Conservation (phyloP, 768 basidiomycete species). For the Hygrophoropsis aurantiaca region DNA sequence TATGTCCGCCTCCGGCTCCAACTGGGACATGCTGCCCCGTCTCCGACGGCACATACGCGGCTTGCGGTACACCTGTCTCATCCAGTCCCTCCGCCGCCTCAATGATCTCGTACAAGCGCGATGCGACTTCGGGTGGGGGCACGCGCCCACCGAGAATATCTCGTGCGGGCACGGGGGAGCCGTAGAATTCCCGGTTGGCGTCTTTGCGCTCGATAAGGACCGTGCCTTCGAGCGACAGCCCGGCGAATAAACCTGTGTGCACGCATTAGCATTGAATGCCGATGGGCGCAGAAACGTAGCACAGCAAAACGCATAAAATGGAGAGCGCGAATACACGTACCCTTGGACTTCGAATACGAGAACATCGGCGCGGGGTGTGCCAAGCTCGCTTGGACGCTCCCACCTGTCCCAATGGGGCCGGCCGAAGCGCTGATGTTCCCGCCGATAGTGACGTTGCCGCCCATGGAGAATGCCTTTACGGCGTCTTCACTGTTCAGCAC, state of each 20-base stretch:
- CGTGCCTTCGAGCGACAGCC: conserved; percentile 92
- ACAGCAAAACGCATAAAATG: not conserved
- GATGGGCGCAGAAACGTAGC: not conserved
- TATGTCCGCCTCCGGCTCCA: conserved; percentile 44
- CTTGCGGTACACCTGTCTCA: conserved; percentile 75
- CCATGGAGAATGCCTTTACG: conserved; percentile 90
- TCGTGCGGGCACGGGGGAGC: conserved; percentile 81
- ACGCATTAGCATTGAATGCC: not conserved
- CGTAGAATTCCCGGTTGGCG: conserved; percentile 95
- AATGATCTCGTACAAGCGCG: conserved; percentile 90
- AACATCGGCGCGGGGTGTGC: conserved; percentile 98
- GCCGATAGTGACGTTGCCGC: conserved; percentile 95
- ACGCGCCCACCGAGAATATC: conserved; percentile 94
- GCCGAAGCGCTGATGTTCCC: conserved; percentile 84
- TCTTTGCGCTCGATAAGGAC: conserved; percentile 94
- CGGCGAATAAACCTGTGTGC: conserved; percentile 85
- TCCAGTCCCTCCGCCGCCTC: conserved; percentile 94
- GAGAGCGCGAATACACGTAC: conserved; percentile 33
- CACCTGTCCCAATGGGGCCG: conserved; percentile 94
- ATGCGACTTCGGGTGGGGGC: conserved; percentile 96
- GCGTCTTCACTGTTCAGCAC: conserved; percentile 97
- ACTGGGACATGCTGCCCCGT: conserved; percentile 57
- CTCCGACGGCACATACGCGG: conserved; percentile 74
- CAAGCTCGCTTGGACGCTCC: conserved; percentile 80
- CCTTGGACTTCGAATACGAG: conserved; percentile 94